Conservation (phyloP, 2,329 filamentous ascomycete genomes). For the Didymella sp. region DNA sequence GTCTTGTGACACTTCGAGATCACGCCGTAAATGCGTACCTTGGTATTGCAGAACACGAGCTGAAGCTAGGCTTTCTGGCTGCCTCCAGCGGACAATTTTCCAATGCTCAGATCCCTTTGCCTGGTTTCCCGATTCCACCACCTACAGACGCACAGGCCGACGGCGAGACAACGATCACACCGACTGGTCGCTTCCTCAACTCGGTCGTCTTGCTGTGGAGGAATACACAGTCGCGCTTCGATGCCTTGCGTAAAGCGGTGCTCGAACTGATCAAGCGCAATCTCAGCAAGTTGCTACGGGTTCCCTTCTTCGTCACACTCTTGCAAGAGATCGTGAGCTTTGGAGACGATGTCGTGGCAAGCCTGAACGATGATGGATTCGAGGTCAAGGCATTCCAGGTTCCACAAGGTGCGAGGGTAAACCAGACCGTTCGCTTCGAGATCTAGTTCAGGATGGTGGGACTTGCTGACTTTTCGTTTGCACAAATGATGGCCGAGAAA, state of each 20-base stretch:
- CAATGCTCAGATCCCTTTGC: background rate
- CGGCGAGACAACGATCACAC: background rate
- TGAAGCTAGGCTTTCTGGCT: constrained; percentile 10
- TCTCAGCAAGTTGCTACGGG: constrained; percentile 20
- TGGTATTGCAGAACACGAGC: constrained; percentile 14
- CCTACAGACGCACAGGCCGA: background rate
- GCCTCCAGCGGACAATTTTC: background rate
- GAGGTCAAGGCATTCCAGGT: constrained; percentile 21
- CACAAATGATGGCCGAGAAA: background rate
- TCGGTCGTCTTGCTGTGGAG: constrained; percentile 34
- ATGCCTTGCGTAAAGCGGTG: constrained; percentile 25
- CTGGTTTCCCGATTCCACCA: background rate
- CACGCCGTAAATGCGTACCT: constrained; percentile 25
- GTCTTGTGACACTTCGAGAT: constrained; percentile 18
- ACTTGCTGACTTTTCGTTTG: background rate
- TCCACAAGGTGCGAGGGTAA: background rate
- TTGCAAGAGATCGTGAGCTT: constrained; percentile 24
- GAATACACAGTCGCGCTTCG: constrained; percentile 24
- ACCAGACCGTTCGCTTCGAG: constrained; percentile 2
- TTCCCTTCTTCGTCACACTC: constrained; percentile 27
- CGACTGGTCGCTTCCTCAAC: constrained; percentile 27
- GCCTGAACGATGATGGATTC: constrained; percentile 31
- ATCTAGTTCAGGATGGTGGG: background rate
- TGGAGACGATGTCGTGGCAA: constrained; percentile 24
- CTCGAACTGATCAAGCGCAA: constrained; percentile 29